Percentiles rank a stretch among this genome's conserved stretches.
These are phyloP conservation scores for Penium margaritaceum DNA, from an alignment of 139 green algal genomes.

Conservation along the genomic window DNA sequence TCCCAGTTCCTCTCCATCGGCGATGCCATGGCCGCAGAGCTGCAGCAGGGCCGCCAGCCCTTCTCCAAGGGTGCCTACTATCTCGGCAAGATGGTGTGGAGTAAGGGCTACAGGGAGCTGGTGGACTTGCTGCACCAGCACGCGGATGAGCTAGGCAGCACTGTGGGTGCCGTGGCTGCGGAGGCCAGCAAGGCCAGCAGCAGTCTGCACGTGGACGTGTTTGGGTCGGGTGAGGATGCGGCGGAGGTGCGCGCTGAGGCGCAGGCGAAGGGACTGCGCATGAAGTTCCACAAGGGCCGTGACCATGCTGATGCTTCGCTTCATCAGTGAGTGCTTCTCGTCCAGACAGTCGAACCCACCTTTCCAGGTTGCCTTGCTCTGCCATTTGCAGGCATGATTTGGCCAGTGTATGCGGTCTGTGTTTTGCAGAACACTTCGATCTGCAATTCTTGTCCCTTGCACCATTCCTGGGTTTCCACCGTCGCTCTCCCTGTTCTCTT, in stretches of 20 bases:
- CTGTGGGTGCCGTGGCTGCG: too few relatives aligned
- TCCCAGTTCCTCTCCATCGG: conserved; percentile 79
- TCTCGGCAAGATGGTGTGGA: conserved; percentile 92
- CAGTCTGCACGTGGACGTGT: conserved; percentile 74
- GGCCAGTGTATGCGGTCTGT: too few relatives aligned
- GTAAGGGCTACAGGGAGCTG: conserved; percentile 84
- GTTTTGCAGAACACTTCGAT: too few relatives aligned
- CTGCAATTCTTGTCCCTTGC: too few relatives aligned
- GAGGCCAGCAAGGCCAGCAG: conserved; percentile 25
- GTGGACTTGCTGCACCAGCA: conserved; percentile 48
- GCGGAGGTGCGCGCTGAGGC: conserved; percentile 61
- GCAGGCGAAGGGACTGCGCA: conserved; percentile 48
- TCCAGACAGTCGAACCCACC: too few relatives aligned
- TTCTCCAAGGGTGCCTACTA: conserved; percentile 84
- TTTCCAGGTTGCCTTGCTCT: too few relatives aligned
- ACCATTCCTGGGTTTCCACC: too few relatives aligned
- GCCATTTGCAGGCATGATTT: too few relatives aligned
- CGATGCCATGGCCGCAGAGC: conserved; percentile 36
- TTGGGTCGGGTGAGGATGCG: conserved; percentile 81
- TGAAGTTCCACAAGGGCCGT: conserved; percentile 76
- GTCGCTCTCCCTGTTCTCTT: too few relatives aligned
- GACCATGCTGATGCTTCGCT: conserved; percentile 76
- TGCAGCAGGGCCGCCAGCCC: conserved; percentile 7
- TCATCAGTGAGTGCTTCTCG: conserved; percentile 47
- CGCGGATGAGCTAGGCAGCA: too few relatives aligned